Evolutionary conservation across 129 eudicot genomes (phyloP), one percentile per base, ranked within the genome.

Genomic region (Centaurea solstitialis): DNA sequence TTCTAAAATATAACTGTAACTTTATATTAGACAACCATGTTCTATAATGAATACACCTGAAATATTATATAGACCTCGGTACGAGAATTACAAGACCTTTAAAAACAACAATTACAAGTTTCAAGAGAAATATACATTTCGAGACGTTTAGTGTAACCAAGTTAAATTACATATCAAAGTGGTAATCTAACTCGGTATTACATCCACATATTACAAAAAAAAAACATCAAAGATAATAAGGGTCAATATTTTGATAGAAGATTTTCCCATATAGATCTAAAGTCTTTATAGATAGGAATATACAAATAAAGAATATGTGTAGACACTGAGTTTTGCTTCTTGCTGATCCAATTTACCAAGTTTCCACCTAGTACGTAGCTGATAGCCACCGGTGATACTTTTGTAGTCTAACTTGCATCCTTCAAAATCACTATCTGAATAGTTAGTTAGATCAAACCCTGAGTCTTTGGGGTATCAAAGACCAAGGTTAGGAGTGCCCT

Each of bases 181-280:
- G 22, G 6, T 13, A 70, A 70, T 33, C 82, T 45, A 35, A 38
- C 68, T 70, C 37, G 5, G 77, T 53, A 39, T 50, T 18, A 80
- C 40, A 12, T 26, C 71, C 30, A 72, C 71, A 79, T 22, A 59
- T 70, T 15, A 70, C 62, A 21, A 12, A 79, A 69, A 67, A 70
- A 35, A n/a, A n/a, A n/a, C 35, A 50, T 57, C 30, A 66, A 70
- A 38, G 43, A 59, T 39, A 71, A 71, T 38, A 21, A 59, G 41
- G 20, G 24, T 59, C 40, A 5, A 35, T 70, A 79, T 21, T 21
- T 33, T 3, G 33, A 71, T 59, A 21, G 3, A 79, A 30, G 38
- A 21, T 33, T 64, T 72, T 30, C 78, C 72, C 26, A 61, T 61
- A 20, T 26, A 61, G 68, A 18, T 53, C 20, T 45, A 20, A 24